Evolutionary conservation across 176 grass and related monocot species (phyloP).

Genomic region (Puya raimondii): DNA sequence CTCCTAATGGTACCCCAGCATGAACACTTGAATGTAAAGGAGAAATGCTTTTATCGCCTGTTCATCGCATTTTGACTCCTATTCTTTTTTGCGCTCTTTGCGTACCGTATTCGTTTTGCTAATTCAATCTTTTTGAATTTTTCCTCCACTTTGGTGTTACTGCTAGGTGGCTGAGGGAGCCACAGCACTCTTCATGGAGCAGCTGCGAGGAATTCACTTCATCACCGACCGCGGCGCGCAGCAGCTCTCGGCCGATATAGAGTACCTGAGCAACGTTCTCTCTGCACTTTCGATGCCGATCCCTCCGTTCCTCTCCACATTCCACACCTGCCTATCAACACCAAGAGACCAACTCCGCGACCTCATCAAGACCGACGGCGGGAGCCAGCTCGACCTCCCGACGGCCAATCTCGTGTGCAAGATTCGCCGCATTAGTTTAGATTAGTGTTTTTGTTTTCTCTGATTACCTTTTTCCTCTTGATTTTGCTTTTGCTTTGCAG

Average conservation of each 20-base stretch:
- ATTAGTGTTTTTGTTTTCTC: slow-evolving; percentile 16
- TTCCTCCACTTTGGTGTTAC: slow-evolving; percentile 6
- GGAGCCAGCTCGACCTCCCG: slow-evolving; percentile 62
- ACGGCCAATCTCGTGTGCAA: slow-evolving; percentile 82
- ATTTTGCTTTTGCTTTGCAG: background rate
- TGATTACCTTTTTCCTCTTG: background rate
- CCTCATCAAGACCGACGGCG: slow-evolving; percentile 53
- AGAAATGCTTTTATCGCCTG: too few relatives aligned
- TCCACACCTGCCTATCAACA: slow-evolving; percentile 58
- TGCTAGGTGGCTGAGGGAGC: slow-evolving; percentile 80
- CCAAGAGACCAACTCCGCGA: slow-evolving; percentile 61
- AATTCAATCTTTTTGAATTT: background rate
- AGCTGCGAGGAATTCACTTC: slow-evolving; percentile 77
- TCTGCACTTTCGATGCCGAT: slow-evolving; percentile 85
- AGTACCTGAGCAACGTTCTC: slow-evolving; percentile 90
- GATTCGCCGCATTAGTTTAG: slow-evolving; percentile 72
- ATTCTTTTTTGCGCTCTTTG: too few relatives aligned
- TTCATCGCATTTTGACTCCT: too few relatives aligned
- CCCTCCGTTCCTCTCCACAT: slow-evolving; percentile 68
- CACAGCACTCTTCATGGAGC: slow-evolving; percentile 86
- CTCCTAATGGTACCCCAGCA: too few relatives aligned
- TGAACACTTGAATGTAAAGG: too few relatives aligned
- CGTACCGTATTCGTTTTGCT: too few relatives aligned
- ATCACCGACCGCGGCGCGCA: slow-evolving; percentile 67
- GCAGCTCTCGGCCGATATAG: slow-evolving; percentile 85